Evolutionary conservation across 2,329 filamentous ascomycete genomes (phyloP), one percentile per base, ranked within the genome.

Genomic region (Colletotrichum sp.): DNA sequence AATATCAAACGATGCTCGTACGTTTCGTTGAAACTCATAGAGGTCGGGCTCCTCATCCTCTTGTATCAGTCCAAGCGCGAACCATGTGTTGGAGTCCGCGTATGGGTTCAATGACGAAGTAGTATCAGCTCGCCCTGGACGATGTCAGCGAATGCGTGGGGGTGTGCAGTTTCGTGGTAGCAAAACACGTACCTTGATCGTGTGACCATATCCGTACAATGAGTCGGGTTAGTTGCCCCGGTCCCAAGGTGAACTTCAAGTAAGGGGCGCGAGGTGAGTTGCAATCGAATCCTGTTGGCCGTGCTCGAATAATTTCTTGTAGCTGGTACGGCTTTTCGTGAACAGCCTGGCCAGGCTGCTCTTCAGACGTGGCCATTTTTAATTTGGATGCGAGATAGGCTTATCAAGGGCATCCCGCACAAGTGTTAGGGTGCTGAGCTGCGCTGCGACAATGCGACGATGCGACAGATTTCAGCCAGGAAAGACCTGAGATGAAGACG

Each of bases 11-110:
- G 43, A 52, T 13, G 43, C 43, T 4, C 43, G 43, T 0, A 52
- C 43, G 3, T 52, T 52, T 7, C 43, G 3, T 52, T 52, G 43
- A 52, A 52, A 52, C n/a, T 52, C 43, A 52, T 52, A 21, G 0
- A 52, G n/a, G 4, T 52, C 43, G n/a, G 43, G 43, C 43, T 52
- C 43, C 43, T 21, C 43, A 21, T 13, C 43, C 1, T 52, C 43
- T 2, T 7, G 12, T 7, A 52, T 21, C 0, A 21, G 0, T 4
- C 43, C 43, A 4, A 52, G 12, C n/a, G 43, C 43, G 43, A 52
- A 52, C 43, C 43, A 52, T 0, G 43, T 52, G 43, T 52, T 52
- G 3, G 43, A 52, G 43, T 52, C 43, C 10, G 43, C 43, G 3
- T 52, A 52, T 4, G 43, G 43, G n/a, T 52, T 24, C 0, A 0